These are phyloP conservation scores for Diutina siamensis DNA, from an alignment of 1,139 yeast genomes.

Conservation along the genomic window DNA sequence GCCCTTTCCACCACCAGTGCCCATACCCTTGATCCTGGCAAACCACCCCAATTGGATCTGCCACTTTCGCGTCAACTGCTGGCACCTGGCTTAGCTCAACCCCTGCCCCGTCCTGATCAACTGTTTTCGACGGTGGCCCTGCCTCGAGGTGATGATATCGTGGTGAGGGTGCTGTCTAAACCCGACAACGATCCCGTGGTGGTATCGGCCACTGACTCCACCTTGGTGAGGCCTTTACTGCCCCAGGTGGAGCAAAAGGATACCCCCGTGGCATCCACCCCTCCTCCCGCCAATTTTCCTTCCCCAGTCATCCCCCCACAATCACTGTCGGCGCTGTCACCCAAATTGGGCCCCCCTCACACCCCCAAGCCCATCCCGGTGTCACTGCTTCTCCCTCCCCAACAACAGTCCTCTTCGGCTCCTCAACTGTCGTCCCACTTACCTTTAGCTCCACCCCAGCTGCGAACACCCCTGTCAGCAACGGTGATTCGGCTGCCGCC, in stretches of 20 bases:
- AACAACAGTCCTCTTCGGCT: not conserved
- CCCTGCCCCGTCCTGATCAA: not conserved
- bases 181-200: not conserved
- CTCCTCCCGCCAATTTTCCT: not conserved
- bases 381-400: not conserved
- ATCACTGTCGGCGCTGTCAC: not conserved
- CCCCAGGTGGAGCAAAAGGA: too few species aligned
- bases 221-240: too few species aligned
- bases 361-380: not conserved
- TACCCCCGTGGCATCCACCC: not conserved
- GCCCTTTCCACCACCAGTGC: not conserved
- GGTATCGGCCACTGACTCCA: too few species aligned
- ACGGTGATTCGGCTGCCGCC: constrained; percentile 5
- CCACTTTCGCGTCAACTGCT: not conserved
- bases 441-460: not conserved
- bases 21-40: not conserved
- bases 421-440: not conserved
- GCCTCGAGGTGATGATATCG: too few species aligned
- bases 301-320: not conserved
- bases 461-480: constrained; percentile 1
- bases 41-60: not conserved
- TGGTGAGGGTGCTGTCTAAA: not conserved
- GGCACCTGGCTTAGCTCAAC: not conserved
- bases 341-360: not conserved
- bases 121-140: too few species aligned